Percentiles rank a stretch among this genome's conserved stretches.
phyloP scores from a whole-genome alignment of 1,284 basidiomycete genomes.

The Cryptococcus amylolentus region DNA sequence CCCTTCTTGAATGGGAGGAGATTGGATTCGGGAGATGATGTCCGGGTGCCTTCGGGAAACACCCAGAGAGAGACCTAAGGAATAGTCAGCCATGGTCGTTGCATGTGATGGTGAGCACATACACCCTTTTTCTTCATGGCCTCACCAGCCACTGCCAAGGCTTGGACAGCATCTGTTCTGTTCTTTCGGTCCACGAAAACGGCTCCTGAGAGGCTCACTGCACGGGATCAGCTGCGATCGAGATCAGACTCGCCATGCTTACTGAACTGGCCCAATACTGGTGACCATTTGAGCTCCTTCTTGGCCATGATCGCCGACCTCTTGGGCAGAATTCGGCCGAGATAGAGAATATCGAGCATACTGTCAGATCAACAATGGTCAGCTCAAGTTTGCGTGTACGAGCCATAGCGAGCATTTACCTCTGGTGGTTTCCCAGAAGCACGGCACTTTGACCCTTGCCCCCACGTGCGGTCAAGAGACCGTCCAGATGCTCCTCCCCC shows the following conservation, averaged over 20 bases:
- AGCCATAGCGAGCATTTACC: conserved; percentile 27
- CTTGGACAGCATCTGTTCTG: conserved; percentile 66
- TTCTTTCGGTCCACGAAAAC: conserved; percentile 92
- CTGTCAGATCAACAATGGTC: conserved; percentile 41
- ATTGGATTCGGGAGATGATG: conserved; percentile 61
- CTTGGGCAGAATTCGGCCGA: conserved; percentile 83
- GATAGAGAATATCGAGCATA: conserved; percentile 78
- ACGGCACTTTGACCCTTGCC: conserved; percentile 54
- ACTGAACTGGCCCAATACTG: conserved; percentile 82
- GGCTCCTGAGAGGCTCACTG: conserved; percentile 79
- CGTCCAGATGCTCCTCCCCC: conserved; percentile 71
- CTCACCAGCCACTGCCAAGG: conserved; percentile 73
- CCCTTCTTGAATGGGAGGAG: conserved; percentile 95
- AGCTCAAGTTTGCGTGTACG: not conserved
- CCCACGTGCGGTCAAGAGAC: conserved; percentile 55
- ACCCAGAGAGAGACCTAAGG: conserved; percentile 73
- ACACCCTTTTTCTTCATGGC: conserved; percentile 68
- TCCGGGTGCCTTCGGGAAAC: conserved; percentile 89
- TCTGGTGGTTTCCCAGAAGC: conserved; percentile 89
- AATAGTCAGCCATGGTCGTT: not conserved
- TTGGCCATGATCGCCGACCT: conserved; percentile 89
- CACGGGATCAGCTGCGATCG: not conserved
- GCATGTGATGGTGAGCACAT: not conserved
- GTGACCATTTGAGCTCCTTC: conserved; percentile 80
- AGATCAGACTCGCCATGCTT: conserved; percentile 11